Base-by-base conservation (phyloP, 257 asterid genomes). In the Dorcoceras hygrometricum region DNA sequence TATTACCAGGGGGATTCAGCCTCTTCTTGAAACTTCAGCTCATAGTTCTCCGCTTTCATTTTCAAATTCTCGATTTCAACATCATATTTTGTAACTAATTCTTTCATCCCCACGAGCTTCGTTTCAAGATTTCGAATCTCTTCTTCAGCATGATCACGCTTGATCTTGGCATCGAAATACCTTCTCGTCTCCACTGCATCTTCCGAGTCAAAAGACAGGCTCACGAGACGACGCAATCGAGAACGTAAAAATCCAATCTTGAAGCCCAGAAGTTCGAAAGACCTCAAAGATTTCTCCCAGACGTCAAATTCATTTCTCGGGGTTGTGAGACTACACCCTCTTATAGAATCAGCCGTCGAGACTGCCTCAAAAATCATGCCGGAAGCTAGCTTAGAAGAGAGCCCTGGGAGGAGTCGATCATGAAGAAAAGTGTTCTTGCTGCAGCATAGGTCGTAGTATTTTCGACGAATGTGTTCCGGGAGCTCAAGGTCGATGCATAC, bases 381-480 rank as follows among this genome's bases (percentile, higher is more conserved):
- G 2, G 85, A 78, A 2, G 77, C 81, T 57, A 84, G 67, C 72
- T 82, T 82, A 29, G 22, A 55, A 70, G 71, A 58, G 31, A 84
- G 82, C 23, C 87, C 81, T 0, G 83, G 76, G 60, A 82, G 72
- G 61, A 84, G 68, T 14, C 68, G 63, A 18, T 69, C 77, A 8
- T 85, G 89, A 29, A 85, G 87, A 55, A 67, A 80, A 25, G 83
- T 71, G 10, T 75, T 81, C 80, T 77, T 79, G 73, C 83, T 73
- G 74, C 80, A 43, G 81, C 96, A 89, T 3, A 86, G 82, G 11
- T 86, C 80, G 9, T 82, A 86, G 82, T 89, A 89, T 34, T 78
- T 81, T 54, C 63, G 55, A 10, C 83, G 79, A 59, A 75, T 57
- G 29, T 77, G 72, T 62, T 84, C 84, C 0, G 96, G 87, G 5